phyloP scores from a whole-genome alignment of 306 rosid species.

The Betula pendula region DNA sequence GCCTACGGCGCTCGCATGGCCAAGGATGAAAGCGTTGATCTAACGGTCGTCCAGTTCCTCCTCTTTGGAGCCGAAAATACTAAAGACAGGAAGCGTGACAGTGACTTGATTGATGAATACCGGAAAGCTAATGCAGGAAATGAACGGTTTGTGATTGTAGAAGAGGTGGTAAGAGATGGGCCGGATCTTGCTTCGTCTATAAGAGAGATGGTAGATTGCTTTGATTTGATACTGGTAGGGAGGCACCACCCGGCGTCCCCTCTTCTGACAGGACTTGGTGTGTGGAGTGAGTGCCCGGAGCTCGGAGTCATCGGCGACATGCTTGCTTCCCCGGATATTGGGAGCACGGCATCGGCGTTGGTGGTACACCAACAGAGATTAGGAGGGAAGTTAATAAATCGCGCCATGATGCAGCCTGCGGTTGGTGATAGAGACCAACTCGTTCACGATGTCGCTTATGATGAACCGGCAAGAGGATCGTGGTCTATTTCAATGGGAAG shows the following conservation, averaged over 20 bases:
- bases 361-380: constrained; percentile 69
- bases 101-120: constrained; percentile 54
- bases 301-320: constrained; percentile 66
- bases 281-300: constrained; percentile 71
- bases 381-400: constrained; percentile 30
- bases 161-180: constrained; percentile 68
- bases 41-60: constrained; percentile 60
- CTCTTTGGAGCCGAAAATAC: constrained; percentile 57
- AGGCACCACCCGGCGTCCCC: constrained; percentile 42
- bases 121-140: constrained; percentile 43
- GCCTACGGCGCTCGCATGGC: constrained; percentile 68
- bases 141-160: constrained; percentile 49
- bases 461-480: constrained; percentile 18
- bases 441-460: constrained; percentile 28
- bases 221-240: constrained; percentile 65
- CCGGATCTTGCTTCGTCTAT: constrained; percentile 37
- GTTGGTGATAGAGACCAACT: constrained; percentile 25
- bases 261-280: constrained; percentile 46
- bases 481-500: constrained; percentile 45
- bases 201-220: constrained; percentile 50
- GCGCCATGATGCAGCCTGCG: background rate
- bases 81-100: constrained; percentile 50
- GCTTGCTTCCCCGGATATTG: constrained; percentile 56
- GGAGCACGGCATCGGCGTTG: constrained; percentile 52
- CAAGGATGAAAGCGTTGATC: constrained; percentile 39